Base-by-base conservation (phyloP, 108 stramenopile species). In the Parmales sp. region DNA sequence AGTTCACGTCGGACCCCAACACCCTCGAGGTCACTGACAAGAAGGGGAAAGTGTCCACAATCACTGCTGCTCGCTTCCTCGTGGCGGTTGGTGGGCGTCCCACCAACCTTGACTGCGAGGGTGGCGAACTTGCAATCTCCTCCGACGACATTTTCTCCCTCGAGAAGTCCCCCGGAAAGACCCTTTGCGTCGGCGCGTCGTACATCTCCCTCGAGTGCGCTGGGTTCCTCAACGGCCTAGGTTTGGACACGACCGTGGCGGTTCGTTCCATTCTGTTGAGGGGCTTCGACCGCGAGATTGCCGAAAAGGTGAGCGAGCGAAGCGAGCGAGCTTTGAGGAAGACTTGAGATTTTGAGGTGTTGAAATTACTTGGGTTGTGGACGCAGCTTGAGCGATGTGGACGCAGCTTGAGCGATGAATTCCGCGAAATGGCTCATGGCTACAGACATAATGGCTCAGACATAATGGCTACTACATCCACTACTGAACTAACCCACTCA, bases 121-220 rank as follows among this genome's bases (percentile, higher is more conserved):
- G 92, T 18, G 91, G 87, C 29, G 97, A 99, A 63, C 73, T 93
- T 66, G 95, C 95, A 51, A 90, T 99, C 73, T 82, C 87, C 38
- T 87, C 83, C 20, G 96, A 98, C 82, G 96, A 99, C 78, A 72
- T 98, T 31, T 99, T 98, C 73, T 88, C 90, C 11, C 73, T 96
- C 49, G 79, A 87, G 23, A 71, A 78, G 43, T 74, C 85, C 77
- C 98, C 98, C 11, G 98, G 94, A 16, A 93, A 91, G 75, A 94
- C 93, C 4, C 76, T 95, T 43, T 93, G 96, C 63, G 89, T 99
- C 34, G 98, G 98, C 13, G 98, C 94, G 2, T 90, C 91, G 36
- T 99, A 99, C 83, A 93, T 99, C 71, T 83, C 88, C 38, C 81
- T 99, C 39, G 98, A 99, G 81, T 98, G 95, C 74, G 98, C 96